Base-by-base conservation (phyloP, 164 flowering plant genomes). In the Vitis riparia region DNA sequence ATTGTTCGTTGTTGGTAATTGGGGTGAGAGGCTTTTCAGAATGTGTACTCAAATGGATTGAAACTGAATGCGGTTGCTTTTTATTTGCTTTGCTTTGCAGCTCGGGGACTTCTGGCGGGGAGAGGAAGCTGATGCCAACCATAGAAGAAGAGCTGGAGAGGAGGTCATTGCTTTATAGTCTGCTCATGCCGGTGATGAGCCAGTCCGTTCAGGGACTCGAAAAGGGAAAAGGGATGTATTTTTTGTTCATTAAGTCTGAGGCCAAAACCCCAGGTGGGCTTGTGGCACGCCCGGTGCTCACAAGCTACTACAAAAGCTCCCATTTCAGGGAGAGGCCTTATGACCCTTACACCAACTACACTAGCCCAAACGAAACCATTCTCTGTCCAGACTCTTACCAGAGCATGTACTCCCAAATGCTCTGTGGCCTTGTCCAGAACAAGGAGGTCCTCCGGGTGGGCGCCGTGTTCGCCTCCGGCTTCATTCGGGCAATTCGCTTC, bases 81-180 rank as follows among this genome's bases (percentile, higher is more conserved):
- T 49, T 51, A 13, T 51, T 70, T 57, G 6, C 7, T 60, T 51
- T 66, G 2, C 48, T 37, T 69, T 73, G 65, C 71, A 94, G 98
- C 75, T 94, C 99, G 17, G 99, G 99, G 70, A 95, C 99, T 17
- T 95, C 99, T 1, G 99, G 87, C 0, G 99, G 99, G 10, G 98
- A 95, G 70, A 86, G 98, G 56, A 93, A 93, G 75, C 55, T 93
- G 88, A 95, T 93, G 98, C 98, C 99, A 3, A 91, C 98, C 9
- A 91, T 91, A 27, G 92, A 90, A 51, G 95, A 91, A 60, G 97
- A 94, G 75, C 75, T 91, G 0, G 90, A 76, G 56, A 81, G 99
- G 78, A 78, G 99, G 68, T 81, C 89, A 11, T 55, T 87, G 51
- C 84, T 94, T 0, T 92, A 92, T 77, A 92, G 98, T 76, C 82